Evolutionary conservation across 129 eudicot species (phyloP).

Genomic region (Centrapalus pauciflorus): DNA sequence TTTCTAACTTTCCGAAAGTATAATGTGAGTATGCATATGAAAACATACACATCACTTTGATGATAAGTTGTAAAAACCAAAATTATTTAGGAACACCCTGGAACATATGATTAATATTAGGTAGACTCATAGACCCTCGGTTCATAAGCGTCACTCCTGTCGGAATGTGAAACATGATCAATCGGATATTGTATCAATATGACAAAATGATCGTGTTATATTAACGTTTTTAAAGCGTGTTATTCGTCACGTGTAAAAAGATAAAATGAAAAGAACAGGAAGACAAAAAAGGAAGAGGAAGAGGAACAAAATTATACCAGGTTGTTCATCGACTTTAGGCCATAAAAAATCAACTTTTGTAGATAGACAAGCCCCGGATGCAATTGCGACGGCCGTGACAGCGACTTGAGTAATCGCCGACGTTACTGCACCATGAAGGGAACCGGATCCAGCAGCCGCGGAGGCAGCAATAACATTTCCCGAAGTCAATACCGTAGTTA

Average conservation of each 20-base stretch:
- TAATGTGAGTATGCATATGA: not conserved
- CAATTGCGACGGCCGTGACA: constrained; percentile 88
- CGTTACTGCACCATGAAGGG: constrained; percentile 73
- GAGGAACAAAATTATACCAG: constrained; percentile 29
- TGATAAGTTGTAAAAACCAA: not conserved
- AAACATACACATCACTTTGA: not conserved
- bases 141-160: too few relatives aligned
- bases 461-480: constrained; percentile 61
- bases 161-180: not conserved
- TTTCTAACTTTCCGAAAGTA: not conserved
- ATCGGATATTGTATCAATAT: not conserved
- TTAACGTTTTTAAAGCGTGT: not conserved
- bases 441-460: constrained; percentile 52
- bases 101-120: not conserved
- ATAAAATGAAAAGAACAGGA: not conserved
- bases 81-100: not conserved
- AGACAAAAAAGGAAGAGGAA: not conserved
- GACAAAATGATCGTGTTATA: not conserved
- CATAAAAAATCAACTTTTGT: constrained; percentile 82
- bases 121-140: too few relatives aligned
- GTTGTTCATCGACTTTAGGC: constrained; percentile 84
- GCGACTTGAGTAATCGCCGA: constrained; percentile 89
- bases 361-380: constrained; percentile 92
- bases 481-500: constrained; percentile 44
- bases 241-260: not conserved